Base-by-base conservation (phyloP, 805 yeast genomes). In the Lipomyces sp. region DNA sequence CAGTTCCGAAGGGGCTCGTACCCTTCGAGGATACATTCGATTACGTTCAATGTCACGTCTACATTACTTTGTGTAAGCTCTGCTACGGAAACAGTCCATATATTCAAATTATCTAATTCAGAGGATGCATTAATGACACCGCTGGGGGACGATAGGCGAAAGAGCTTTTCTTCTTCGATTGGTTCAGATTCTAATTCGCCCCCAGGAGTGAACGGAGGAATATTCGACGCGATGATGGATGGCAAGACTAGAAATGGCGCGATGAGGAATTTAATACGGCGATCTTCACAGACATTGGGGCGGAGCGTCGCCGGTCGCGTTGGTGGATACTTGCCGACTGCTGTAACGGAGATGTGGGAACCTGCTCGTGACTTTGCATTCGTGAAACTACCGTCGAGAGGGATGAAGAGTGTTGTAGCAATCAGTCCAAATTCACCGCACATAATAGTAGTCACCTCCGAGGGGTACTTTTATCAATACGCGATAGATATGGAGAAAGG, bases 31-130 rank as follows among this genome's bases (percentile, higher is more conserved):
- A 90, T 95, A 18, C 86, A 86, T 72, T 88, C 96, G 10, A 80
- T 95, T 70, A 82, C 86, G 48, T 95, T 95, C 78, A 89, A 91
- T 69, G 79, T 82, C 33, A 89, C 90, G 69, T 87, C 90, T 66
- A 82, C 82, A 15, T 85, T 89, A 69, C 80, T 95, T 37, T 85
- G 91, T n/a, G 97, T 94, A 33, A 86, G 94, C 10, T 89, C 96
- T 34, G 86, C 96, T 1, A 91, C 96, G 29, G 96, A 90, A 55
- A 95, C 99, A 0, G 93, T 95, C 30, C 99, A 95, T 77, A 86
- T 95, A 50, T 95, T 94, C 81, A 84, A 92, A 65, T 77, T 93
- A 62, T 90, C 87, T 0, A 86, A 83, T 29, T 58, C 67, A n/a
- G 65, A 67, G n/a, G 72, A 67, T 29, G 53, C 60, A 30, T 54